Base-by-base conservation (phyloP, 768 basidiomycete genomes). In the Mycena crocata region DNA sequence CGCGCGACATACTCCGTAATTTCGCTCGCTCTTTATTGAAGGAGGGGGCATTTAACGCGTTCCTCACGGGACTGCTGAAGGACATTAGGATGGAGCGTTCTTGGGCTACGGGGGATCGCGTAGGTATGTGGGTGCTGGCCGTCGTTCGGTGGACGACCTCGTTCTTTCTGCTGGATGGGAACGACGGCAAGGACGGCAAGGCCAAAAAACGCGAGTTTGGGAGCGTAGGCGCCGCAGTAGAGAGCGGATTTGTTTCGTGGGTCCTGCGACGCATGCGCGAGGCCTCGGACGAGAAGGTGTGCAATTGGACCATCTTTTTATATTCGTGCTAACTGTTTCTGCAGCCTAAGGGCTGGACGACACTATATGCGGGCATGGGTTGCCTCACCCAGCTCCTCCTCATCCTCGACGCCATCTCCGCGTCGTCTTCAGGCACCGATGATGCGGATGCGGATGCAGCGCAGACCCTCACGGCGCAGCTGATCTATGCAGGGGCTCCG, bases 401-500 rank as follows among this genome's bases (percentile, higher is more conserved):
- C 49, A 87, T 97, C 73, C 90, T 99, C 74, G 96, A 98, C 72
- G 80, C 80, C 50, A 95, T 99, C 91, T 85, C 90, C 34, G 23
- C 64, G 13, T 64, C 37, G 14, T 35, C 67, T 30, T 57, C 68
- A 14, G 57, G 35, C 31, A 50, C 58, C 44, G 64, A 68, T 40
- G 62, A 72, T 12, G 59, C 63, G 1, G 69, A 71, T 39, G 23
- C 83, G 46, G 95, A 97, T 37, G 90, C 92, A 28, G 93, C 96
- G 52, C 89, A 89, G 59, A 82, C 91, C 23, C 83, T 99, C 2
- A 93, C 95, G 72, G 89, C 95, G 68, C 94, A 98, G 76, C 83
- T 99, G 28, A 92, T 98, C 73, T 99, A 98, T 81, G 96, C 96
- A 72, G 96, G 94, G 35, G 95, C 98, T 69, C 90, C 96, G 21